Evolutionary conservation across 345 rosid species (phyloP).

Genomic region (Combretum micranthum): DNA sequence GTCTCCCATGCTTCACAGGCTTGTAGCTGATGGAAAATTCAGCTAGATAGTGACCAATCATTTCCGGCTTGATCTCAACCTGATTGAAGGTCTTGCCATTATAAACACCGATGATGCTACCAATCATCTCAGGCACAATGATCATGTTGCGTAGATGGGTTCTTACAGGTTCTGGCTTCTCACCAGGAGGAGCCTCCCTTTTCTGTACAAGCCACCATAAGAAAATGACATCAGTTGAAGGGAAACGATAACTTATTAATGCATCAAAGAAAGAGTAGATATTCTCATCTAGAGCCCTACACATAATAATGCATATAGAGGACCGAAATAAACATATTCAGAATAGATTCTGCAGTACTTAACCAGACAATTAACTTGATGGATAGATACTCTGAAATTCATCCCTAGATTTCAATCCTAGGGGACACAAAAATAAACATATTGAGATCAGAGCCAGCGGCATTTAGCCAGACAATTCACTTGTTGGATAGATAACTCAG

Average conservation of each 20-base stretch:
- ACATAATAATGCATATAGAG: no score
- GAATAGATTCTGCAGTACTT: no score
- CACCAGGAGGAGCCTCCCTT: slow-evolving; percentile 19
- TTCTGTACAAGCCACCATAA: background rate
- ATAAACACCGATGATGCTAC: slow-evolving; percentile 15
- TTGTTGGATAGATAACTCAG: no score
- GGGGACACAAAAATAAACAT: no score
- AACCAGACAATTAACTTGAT: no score
- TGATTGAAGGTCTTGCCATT: slow-evolving; percentile 18
- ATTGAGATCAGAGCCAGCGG: no score
- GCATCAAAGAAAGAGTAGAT: no score
- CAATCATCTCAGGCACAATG: slow-evolving; percentile 15
- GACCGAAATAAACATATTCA: no score
- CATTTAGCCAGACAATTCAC: no score
- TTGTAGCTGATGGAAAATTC: slow-evolving; percentile 16
- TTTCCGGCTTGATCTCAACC: slow-evolving; percentile 15
- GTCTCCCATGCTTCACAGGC: slow-evolving; percentile 18
- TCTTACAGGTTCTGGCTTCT: slow-evolving; percentile 17
- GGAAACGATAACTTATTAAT: background rate
- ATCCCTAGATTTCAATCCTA: no score
- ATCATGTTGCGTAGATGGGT: slow-evolving; percentile 18
- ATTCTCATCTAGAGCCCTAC: no score
- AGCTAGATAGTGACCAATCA: slow-evolving; percentile 15
- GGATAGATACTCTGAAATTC: no score
- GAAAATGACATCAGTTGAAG: background rate